Evolutionary conservation across 768 basidiomycete species (phyloP), one percentile per base, ranked within the genome.

Genomic region (Tulasnella sp.): DNA sequence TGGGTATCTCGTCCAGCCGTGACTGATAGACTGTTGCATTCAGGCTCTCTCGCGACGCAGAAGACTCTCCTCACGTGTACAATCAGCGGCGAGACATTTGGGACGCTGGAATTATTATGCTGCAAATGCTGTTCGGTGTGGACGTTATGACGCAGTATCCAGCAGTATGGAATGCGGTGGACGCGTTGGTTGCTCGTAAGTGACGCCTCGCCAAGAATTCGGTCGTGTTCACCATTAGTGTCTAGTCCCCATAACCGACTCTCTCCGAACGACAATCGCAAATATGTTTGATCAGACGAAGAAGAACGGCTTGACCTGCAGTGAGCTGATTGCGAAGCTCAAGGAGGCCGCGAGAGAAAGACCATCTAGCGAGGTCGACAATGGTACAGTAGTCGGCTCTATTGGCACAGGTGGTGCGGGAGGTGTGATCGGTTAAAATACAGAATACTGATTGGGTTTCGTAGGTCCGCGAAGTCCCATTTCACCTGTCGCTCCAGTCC

Each of bases 101-200:
- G 80, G 85, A 87, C 59, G 86, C 88, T 0, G 94, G 91, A 0
- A 85, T 95, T 32, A 84, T 94, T 1, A 81, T 95, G 42, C 76
- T 94, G 67, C 92, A 95, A 79, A 93, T 96, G 91, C 79, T 96
- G 14, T 80, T 89, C n/a, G 95, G 95, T 0, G 80, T 88, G 67
- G 86, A 91, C 75, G 88, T 91, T 9, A 84, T 80, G 83, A 70
- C 82, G 82, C 74, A 75, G 40, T 80, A 79, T 74, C 75, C 78
- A 9, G 78, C 77, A 64, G 75, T 81, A 5, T 67, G 74, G 34
- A 72, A 74, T 17, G 73, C 80, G 26, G 70, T 81, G 5, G 78
- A 78, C n/a, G 75, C 79, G 29, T 22, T 62, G 8, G 52, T 42
- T 39, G 26, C 36, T 39, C 35, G 64, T 64, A 5, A 42, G 35